These are phyloP conservation scores for Bauhinia variegata DNA, from an alignment of 306 rosid genomes.

Conservation along the genomic window DNA sequence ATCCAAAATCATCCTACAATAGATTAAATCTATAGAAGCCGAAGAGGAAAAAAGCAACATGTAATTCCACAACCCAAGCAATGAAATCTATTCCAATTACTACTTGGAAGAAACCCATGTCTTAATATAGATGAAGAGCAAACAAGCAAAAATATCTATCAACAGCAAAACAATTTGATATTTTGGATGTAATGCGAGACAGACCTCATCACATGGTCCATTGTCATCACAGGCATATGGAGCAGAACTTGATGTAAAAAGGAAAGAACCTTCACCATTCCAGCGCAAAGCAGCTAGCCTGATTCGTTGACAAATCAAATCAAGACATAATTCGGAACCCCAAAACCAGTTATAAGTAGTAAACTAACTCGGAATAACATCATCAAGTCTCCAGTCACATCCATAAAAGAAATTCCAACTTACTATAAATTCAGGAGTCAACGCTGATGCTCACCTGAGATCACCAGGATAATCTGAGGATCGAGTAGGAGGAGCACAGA, in stretches of 20 bases:
- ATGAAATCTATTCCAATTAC: background rate
- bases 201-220: conserved; percentile 88
- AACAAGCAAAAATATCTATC: background rate
- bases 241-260: conserved; percentile 94
- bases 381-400: no score
- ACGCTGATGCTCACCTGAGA: conserved; percentile 56
- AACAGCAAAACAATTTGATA: conserved; percentile 16
- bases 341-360: no score
- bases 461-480: conserved; percentile 72
- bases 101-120: background rate
- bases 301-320: conserved; percentile 37
- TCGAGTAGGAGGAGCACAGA: conserved; percentile 90
- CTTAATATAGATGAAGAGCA: conserved; percentile 3
- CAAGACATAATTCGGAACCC: background rate
- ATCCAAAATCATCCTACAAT: background rate
- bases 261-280: conserved; percentile 85
- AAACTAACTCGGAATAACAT: no score
- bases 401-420: no score
- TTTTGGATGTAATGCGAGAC: conserved; percentile 31
- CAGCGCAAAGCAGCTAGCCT: conserved; percentile 76
- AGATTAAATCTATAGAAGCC: conserved; percentile 19
- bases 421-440: conserved; percentile 4
- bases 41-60: conserved; percentile 1
- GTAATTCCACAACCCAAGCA: background rate
- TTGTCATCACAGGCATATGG: conserved; percentile 83